These are phyloP conservation scores for Puccinia triticina DNA, from an alignment of 1,284 basidiomycete genomes.

Conservation along the genomic window DNA sequence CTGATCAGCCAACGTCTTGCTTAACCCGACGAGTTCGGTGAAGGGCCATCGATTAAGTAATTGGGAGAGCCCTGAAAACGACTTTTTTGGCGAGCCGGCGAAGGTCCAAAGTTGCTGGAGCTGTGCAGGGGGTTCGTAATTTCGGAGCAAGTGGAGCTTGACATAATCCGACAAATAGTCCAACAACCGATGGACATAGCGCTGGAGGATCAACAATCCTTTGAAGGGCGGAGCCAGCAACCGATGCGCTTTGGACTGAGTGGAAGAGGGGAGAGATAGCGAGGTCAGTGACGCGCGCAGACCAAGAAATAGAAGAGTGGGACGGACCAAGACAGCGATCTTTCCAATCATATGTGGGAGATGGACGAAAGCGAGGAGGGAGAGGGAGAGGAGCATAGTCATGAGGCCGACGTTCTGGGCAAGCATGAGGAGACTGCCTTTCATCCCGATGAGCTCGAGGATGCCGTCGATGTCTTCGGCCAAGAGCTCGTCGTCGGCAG, in stretches of 20 bases:
- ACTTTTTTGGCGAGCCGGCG: background rate
- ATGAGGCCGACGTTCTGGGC: slow-evolving; percentile 51
- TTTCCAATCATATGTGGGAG: slow-evolving; percentile 50
- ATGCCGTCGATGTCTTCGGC: slow-evolving; percentile 51
- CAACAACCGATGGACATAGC: slow-evolving; percentile 40
- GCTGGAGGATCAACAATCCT: slow-evolving; percentile 45
- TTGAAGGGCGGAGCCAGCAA: slow-evolving; percentile 42
- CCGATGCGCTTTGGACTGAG: slow-evolving; percentile 39
- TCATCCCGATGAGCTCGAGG: slow-evolving; percentile 51
- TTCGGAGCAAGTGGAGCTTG: slow-evolving; percentile 13
- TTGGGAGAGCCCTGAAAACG: slow-evolving; percentile 4
- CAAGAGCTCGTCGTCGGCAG: slow-evolving; percentile 48
- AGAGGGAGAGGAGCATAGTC: slow-evolving; percentile 49
- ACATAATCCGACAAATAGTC: slow-evolving; percentile 44
- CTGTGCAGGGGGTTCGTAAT: background rate
- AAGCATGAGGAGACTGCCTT: slow-evolving; percentile 49
- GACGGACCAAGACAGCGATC: slow-evolving; percentile 50
- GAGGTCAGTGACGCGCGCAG: background rate
- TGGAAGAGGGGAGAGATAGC: background rate
- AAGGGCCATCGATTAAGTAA: slow-evolving; percentile 26
- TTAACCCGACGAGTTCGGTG: background rate
- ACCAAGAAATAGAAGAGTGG: background rate
- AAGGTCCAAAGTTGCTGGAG: slow-evolving; percentile 8
- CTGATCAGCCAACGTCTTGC: slow-evolving; percentile 1
- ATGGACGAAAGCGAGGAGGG: slow-evolving; percentile 51